Conservation (phyloP, 441 rosid genomes). For the Bruguiera hainesii region DNA sequence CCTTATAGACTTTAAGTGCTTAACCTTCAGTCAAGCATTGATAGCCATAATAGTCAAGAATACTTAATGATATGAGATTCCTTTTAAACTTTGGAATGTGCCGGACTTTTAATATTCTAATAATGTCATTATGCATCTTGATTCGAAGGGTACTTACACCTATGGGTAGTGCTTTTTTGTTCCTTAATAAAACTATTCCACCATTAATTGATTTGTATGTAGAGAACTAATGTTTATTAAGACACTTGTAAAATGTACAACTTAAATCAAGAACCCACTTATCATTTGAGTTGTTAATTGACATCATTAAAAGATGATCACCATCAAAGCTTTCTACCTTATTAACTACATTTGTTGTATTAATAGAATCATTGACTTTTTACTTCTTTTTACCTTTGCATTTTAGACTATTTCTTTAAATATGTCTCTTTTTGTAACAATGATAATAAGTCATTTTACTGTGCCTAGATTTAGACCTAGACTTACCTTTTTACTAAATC, state of each 20-base stretch:
- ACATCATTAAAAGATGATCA: neutral
- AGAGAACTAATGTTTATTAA: neutral
- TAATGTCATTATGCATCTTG: neutral
- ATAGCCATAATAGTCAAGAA: neutral
- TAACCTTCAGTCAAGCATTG: neutral
- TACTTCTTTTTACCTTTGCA: neutral
- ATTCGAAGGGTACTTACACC: neutral
- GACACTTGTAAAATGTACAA: too few species aligned
- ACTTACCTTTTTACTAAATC: too few species aligned
- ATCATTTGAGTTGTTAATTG: too few species aligned
- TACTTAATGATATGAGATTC: neutral
- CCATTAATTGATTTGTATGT: neutral
- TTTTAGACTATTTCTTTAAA: too few species aligned
- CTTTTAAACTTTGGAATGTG: neutral
- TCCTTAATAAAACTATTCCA: neutral
- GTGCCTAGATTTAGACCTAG: too few species aligned
- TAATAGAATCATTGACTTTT: neutral
- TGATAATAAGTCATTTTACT: too few species aligned
- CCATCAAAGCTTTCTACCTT: neutral
- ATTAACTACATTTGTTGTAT: neutral
- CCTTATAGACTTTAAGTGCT: neutral
- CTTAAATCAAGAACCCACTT: neutral
- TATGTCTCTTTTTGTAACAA: too few species aligned
- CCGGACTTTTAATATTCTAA: neutral
- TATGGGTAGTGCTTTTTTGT: neutral